Evolutionary conservation across 495 filamentous ascomycete genomes (phyloP).

Genomic region (Lindgomyces ingoldianus): DNA sequence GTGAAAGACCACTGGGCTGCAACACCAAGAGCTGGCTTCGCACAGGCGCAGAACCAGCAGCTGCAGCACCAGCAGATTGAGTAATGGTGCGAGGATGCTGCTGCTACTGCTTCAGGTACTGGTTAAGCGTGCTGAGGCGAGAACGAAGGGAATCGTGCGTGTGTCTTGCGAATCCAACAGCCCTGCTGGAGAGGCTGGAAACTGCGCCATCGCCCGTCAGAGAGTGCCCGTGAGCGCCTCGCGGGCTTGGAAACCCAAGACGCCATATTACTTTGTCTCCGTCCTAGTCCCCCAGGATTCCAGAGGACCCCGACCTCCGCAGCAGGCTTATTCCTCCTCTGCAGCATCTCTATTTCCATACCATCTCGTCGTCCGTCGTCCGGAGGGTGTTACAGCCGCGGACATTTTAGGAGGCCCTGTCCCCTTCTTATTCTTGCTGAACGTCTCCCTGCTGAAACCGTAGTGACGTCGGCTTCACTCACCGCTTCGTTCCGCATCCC

Average conservation of each 20-base stretch:
- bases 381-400: not conserved
- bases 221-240: not conserved
- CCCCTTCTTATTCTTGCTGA: not conserved
- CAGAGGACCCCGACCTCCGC: not conserved
- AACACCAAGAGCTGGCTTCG: constrained; percentile 13
- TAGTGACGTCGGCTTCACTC: constrained; percentile 8
- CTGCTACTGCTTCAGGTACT: constrained; percentile 1
- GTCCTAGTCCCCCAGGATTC: not conserved
- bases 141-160: too few species aligned
- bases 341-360: constrained; percentile 5
- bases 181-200: not conserved
- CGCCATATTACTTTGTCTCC: not conserved
- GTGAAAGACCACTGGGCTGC: constrained; percentile 8
- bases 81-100: not conserved
- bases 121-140: not conserved
- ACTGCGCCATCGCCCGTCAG: too few species aligned
- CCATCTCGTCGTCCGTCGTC: not conserved
- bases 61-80: not conserved
- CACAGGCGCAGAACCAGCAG: constrained; percentile 1
- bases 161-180: not conserved
- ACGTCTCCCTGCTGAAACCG: constrained; percentile 2
- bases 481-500: not conserved
- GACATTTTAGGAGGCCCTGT: not conserved
- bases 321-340: not conserved
- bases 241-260: not conserved